These are phyloP conservation scores for Fusarium sacchari DNA, from an alignment of 2,329 filamentous ascomycete species.

Conservation along the genomic window DNA sequence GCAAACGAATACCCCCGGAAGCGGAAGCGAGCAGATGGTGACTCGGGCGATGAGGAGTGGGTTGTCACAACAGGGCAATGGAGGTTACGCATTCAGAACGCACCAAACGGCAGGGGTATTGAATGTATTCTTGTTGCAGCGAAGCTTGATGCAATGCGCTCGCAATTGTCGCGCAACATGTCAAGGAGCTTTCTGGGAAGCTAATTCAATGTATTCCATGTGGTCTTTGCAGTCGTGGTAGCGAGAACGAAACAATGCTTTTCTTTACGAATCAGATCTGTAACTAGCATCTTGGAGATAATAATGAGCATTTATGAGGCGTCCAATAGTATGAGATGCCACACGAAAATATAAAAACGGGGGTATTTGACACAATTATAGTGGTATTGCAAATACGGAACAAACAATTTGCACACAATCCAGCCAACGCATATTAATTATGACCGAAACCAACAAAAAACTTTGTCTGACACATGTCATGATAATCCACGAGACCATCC, in stretches of 20 bases:
- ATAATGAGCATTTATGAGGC: not conserved
- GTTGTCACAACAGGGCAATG: constrained; percentile 75
- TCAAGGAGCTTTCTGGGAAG: constrained; percentile 68
- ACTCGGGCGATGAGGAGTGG: constrained; percentile 61
- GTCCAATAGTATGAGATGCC: not conserved
- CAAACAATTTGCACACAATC: constrained; percentile 7
- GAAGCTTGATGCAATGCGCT: constrained; percentile 77
- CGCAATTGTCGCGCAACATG: constrained; percentile 73
- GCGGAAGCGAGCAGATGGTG: constrained; percentile 55
- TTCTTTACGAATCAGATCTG: not conserved
- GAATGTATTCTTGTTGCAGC: constrained; percentile 81
- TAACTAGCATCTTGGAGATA: not conserved
- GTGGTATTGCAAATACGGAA: constrained; percentile 16
- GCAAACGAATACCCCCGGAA: constrained; percentile 54
- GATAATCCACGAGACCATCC: constrained; percentile 2
- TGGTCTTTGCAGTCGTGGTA: not conserved
- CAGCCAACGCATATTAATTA: constrained; percentile 15
- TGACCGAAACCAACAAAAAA: constrained; percentile 15
- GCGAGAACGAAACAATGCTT: not conserved
- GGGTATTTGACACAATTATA: constrained; percentile 4
- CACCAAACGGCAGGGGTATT: constrained; percentile 61
- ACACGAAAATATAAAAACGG: not conserved
- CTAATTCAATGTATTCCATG: constrained; percentile 11
- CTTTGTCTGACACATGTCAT: constrained; percentile 23
- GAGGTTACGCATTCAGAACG: constrained; percentile 72